Conservation (phyloP, 1,284 basidiomycete genomes). For the Pseudozyma hubeiensis region DNA sequence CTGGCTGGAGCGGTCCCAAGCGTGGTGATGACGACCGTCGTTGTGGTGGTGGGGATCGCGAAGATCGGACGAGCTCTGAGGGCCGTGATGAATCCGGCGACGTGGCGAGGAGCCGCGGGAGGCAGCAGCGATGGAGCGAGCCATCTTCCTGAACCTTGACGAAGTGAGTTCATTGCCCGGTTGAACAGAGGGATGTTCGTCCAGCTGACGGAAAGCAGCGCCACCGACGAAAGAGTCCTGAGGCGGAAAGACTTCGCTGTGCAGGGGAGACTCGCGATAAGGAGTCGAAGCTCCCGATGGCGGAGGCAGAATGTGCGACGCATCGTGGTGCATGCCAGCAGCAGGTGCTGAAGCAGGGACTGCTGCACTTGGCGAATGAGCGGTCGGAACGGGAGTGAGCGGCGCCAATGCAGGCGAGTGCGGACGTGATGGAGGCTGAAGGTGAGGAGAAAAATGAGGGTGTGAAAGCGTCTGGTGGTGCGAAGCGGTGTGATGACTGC, state of each 20-base stretch:
- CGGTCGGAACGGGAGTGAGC: conserved; percentile 1
- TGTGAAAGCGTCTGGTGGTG: conserved; percentile 1
- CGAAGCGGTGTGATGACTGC: conserved; percentile 2
- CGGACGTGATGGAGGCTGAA: conserved; percentile 25
- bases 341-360: background rate
- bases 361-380: background rate
- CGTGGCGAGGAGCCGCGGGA: conserved; percentile 43
- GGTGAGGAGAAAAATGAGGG: conserved; percentile 12
- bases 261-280: conserved; percentile 40
- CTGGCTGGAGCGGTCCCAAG: conserved; percentile 30
- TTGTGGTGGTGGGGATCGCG: conserved; percentile 20
- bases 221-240: conserved; percentile 9
- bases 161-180: conserved; percentile 38
- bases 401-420: conserved; percentile 27
- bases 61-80: conserved; percentile 15
- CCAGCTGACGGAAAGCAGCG: conserved; percentile 39
- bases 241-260: conserved; percentile 16
- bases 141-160: conserved; percentile 43
- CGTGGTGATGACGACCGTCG: conserved; percentile 15
- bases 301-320: conserved; percentile 5
- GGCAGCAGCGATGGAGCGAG: conserved; percentile 39
- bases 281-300: conserved; percentile 30
- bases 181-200: conserved; percentile 44
- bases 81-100: conserved; percentile 25
- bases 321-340: conserved; percentile 4